phyloP scores from a whole-genome alignment of 108 stramenopile species.

The Epithemia pelagica region DNA sequence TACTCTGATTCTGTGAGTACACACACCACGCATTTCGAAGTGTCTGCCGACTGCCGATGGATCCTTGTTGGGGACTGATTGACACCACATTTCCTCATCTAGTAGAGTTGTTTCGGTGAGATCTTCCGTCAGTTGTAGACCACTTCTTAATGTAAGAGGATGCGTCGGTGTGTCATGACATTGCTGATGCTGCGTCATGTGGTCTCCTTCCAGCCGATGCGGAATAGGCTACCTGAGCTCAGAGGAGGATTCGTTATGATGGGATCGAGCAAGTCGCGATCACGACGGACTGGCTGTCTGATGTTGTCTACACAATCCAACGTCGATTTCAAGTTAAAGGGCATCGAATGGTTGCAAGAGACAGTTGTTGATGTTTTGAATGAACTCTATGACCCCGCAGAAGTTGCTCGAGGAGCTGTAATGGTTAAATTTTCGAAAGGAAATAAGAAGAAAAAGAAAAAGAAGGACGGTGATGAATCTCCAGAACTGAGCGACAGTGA shows the following conservation, averaged over 20 bases:
- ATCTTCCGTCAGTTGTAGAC: too few relatives aligned
- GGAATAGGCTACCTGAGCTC: not conserved
- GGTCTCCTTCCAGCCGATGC: not conserved
- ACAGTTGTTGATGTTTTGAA: slow-evolving; percentile 58
- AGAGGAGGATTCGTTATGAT: not conserved
- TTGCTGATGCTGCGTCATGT: not conserved
- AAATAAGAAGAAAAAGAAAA: slow-evolving; percentile 66
- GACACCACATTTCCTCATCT: too few relatives aligned
- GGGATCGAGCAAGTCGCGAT: not conserved
- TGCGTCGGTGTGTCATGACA: too few relatives aligned
- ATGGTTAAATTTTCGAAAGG: slow-evolving; percentile 57
- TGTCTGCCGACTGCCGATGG: too few relatives aligned
- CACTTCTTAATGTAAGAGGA: too few relatives aligned
- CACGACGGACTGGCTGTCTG: not conserved
- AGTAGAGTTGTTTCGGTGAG: too few relatives aligned
- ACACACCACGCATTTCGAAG: too few relatives aligned
- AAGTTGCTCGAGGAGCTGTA: slow-evolving; percentile 59
- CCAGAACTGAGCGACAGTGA: slow-evolving; percentile 48
- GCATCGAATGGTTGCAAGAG: slow-evolving; percentile 56
- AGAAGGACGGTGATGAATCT: slow-evolving; percentile 25
- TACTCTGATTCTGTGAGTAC: too few relatives aligned
- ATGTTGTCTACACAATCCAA: not conserved
- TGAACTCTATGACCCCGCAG: slow-evolving; percentile 65
- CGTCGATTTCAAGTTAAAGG: slow-evolving; percentile 9
- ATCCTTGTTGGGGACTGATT: too few relatives aligned